A percentile compares a stretch with the other conserved stretches of the same genome.
These are phyloP conservation scores for Chrysoporthe deuterocubensis DNA, from an alignment of 2,329 filamentous ascomycete genomes.

Conservation along the genomic window DNA sequence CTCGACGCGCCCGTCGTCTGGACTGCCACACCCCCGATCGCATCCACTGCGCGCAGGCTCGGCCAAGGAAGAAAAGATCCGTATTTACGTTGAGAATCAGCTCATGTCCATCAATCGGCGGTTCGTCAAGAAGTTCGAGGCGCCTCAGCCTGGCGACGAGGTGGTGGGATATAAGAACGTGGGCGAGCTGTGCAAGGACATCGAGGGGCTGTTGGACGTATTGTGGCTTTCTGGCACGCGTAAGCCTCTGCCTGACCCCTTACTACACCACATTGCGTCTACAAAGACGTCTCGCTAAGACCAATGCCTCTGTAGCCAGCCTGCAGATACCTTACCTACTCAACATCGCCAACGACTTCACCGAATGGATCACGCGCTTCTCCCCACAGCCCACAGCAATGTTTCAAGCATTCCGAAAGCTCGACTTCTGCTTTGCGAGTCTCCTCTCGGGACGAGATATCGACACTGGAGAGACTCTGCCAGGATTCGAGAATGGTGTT, in stretches of 20 bases:
- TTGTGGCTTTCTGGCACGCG: conserved; percentile 88
- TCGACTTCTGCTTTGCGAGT: conserved; percentile 83
- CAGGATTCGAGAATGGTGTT: conserved; percentile 69
- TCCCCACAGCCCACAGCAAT: conserved; percentile 68
- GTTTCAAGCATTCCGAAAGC: conserved; percentile 73
- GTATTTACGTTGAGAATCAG: conserved; percentile 59
- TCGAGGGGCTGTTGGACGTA: conserved; percentile 76
- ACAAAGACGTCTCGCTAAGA: background rate
- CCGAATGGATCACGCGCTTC: conserved; percentile 74
- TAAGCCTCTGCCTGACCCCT: conserved; percentile 47
- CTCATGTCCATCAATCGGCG: conserved; percentile 59
- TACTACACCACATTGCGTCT: background rate
- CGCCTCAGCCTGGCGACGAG: conserved; percentile 49
- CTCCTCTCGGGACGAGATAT: conserved; percentile 71
- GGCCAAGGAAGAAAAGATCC: conserved; percentile 62
- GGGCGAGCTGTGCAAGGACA: conserved; percentile 71
- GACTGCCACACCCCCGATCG: conserved; percentile 59
- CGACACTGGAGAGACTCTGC: conserved; percentile 65
- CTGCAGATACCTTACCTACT: conserved; percentile 86
- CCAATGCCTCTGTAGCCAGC: conserved; percentile 54
- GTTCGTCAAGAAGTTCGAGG: conserved; percentile 63
- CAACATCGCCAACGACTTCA: conserved; percentile 73
- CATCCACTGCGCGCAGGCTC: conserved; percentile 59
- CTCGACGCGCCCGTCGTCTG: conserved; percentile 44
- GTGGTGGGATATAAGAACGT: conserved; percentile 63